Evolutionary conservation across 2,329 filamentous ascomycete genomes (phyloP).

Genomic region (Phialocephala sp.): DNA sequence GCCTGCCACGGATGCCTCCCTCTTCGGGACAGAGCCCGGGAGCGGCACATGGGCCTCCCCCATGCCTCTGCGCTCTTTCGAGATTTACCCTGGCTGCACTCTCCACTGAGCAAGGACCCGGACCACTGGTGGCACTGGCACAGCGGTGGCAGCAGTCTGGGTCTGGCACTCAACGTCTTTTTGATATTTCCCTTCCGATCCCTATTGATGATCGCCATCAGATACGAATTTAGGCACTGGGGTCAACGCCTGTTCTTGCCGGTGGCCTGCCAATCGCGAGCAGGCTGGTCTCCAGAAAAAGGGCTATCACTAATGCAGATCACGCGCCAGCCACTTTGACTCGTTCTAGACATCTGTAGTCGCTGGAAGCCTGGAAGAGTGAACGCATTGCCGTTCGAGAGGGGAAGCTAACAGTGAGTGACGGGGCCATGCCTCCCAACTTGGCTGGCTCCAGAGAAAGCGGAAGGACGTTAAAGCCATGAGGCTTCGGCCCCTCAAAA

Average conservation of each 20-base stretch:
- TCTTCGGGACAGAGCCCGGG: conserved; percentile 33
- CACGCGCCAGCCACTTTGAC: conserved; percentile 41
- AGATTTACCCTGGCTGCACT: conserved; percentile 20
- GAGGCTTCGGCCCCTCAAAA: conserved; percentile 36
- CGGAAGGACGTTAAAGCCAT: conserved; percentile 41
- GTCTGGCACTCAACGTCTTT: conserved; percentile 36
- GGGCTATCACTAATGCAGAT: conserved; percentile 39
- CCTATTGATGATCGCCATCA: conserved; percentile 35
- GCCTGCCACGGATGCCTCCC: conserved; percentile 33
- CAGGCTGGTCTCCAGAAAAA: conserved; percentile 12
- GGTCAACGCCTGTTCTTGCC: conserved; percentile 12
- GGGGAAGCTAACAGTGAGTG: conserved; percentile 25
- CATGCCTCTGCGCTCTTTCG: conserved; percentile 30
- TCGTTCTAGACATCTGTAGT: conserved; percentile 32
- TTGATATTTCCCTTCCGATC: conserved; percentile 33
- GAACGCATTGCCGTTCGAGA: conserved; percentile 30
- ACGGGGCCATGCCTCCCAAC: conserved; percentile 21
- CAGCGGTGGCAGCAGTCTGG: conserved; percentile 9
- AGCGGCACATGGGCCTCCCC: conserved; percentile 34
- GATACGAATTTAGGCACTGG: conserved; percentile 41
- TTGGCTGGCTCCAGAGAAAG: conserved; percentile 32
- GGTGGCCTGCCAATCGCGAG: conserved; percentile 24
- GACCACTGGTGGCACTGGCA: not conserved
- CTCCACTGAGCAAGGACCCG: not conserved
- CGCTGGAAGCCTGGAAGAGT: conserved; percentile 21